phyloP scores from a whole-genome alignment of 2,329 filamentous ascomycete species.

The Bipolaris victoriae region DNA sequence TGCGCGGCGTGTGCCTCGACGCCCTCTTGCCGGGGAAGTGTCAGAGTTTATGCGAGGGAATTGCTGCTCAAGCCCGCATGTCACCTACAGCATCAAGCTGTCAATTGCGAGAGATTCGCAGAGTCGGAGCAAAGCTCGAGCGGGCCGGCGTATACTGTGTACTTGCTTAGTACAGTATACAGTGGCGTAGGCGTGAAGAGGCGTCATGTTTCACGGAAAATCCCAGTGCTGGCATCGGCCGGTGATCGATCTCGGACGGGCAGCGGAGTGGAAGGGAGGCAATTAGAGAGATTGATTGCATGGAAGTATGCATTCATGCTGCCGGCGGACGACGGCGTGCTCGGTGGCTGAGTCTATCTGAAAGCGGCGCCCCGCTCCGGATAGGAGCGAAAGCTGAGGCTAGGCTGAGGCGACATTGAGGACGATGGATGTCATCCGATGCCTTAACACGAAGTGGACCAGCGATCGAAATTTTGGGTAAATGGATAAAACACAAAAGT shows the following conservation, averaged over 20 bases:
- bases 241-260: not conserved
- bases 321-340: not conserved
- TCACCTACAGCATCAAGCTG: not conserved
- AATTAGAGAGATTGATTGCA: constrained; percentile 8
- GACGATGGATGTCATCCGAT: constrained; percentile 1
- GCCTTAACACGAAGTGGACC: constrained; percentile 1
- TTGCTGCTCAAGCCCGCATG: not conserved
- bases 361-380: constrained; percentile 3
- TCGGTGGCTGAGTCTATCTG: constrained; percentile 6
- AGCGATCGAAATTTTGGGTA: constrained; percentile 20
- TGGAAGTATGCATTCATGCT: constrained; percentile 19
- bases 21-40: constrained; percentile 7
- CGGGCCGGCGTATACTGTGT: too few species aligned
- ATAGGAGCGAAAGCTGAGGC: constrained; percentile 8
- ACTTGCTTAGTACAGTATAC: not conserved
- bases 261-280: constrained; percentile 1
- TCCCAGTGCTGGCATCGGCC: constrained; percentile 9
- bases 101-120: not conserved
- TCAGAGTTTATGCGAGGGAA: constrained; percentile 8
- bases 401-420: constrained; percentile 8
- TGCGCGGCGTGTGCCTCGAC: constrained; percentile 6
- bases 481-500: constrained; percentile 17
- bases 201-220: constrained; percentile 2
- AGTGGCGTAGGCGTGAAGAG: not conserved
- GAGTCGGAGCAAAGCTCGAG: constrained; percentile 4